Evolutionary conservation across 805 yeast genomes (phyloP), one percentile per base, ranked within the genome.

Genomic region (Starmerella floris): DNA sequence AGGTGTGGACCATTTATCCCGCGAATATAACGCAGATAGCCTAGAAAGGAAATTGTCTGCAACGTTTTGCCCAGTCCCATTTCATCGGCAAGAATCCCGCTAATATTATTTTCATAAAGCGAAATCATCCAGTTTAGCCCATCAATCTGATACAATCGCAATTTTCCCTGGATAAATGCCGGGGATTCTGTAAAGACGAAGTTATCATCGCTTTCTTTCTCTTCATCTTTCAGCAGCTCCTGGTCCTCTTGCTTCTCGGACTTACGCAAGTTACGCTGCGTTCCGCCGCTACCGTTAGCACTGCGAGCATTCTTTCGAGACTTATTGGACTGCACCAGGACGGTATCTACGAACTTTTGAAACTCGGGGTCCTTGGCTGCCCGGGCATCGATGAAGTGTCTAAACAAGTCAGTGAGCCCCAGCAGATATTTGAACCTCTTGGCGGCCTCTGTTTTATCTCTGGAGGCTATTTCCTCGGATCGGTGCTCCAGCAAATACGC

Each of bases 41-140:
- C 97, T 38, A 88, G 64, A 54, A 88, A 91, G 1, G 97, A 75
- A 37, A 88, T 84, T 0, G 97, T 88, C 62, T 88, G 98, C 43
- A 91, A 66, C 4, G 98, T 88, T 62, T 88, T 88, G 43, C 98
- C 98, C 32, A 88, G 69, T 2, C 98, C 98, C 98, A 91, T 88
- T 60, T 88, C 98, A 63, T 88, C 98, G 11, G 98, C 98, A 39
- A 88, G 65, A 36, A 88, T 91, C 19, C 98, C 98, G 9, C 94
- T 80, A 35, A 88, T 69, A 53, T 80, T 73, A 61, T 88, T 84
- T 52, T 87, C 95, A 59, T 85, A 83, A 28, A 88, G 63, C 1
- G 93, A 76, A 17, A 88, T 79, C 56, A 88, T 69, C 98, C 98
- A 88, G 62, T 91, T 91, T 40, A 88, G 70, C 39, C 98, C 98